Percentiles rank a stretch among this genome's conserved stretches.
Conservation (phyloP, 225 moss, liverwort and hornwort species). For the Rhytidiadelphus loreus region DNA sequence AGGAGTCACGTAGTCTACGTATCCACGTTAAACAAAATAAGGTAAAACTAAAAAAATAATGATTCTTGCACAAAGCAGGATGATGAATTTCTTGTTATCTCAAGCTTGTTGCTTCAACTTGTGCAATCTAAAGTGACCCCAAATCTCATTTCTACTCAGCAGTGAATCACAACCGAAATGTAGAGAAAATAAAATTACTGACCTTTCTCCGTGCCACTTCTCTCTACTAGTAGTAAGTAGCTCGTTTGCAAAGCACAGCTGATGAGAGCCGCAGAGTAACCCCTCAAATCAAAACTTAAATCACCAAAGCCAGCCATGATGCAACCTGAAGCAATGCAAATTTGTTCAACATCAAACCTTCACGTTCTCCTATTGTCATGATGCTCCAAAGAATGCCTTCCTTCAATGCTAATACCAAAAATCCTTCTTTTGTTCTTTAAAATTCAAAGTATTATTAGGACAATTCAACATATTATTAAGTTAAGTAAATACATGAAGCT, state of each 20-base stretch:
- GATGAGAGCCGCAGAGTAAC: slow-evolving; percentile 52
- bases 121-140: neutral
- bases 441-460: neutral
- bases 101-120: neutral
- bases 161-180: neutral
- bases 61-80: neutral
- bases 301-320: slow-evolving; percentile 62
- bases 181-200: neutral
- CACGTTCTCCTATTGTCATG: neutral
- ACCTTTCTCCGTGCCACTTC: slow-evolving; percentile 54
- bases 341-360: neutral
- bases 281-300: slow-evolving; percentile 45
- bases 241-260: slow-evolving; percentile 53
- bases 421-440: neutral
- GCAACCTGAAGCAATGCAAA: slow-evolving; percentile 33
- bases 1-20: neutral
- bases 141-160: neutral
- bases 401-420: neutral
- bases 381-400: neutral
- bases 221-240: slow-evolving; percentile 48
- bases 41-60: neutral
- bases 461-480: neutral
- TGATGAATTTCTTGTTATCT: neutral
- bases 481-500: neutral
- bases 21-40: neutral